phyloP scores from a whole-genome alignment of 208 protist genomes.

The Plasmodiophora brassicae region DNA sequence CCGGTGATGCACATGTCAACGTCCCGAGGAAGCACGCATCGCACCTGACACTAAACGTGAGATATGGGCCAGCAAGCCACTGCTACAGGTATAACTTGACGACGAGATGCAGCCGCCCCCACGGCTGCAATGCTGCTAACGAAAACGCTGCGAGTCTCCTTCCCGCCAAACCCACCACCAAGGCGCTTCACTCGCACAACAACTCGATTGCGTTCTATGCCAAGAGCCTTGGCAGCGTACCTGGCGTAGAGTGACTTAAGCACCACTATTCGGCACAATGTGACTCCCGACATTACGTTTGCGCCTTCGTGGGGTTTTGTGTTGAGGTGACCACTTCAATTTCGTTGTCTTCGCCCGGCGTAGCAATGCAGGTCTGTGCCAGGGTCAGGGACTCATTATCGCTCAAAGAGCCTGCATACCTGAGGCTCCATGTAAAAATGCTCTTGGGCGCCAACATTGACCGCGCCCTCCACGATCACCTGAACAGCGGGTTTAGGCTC shows the following conservation, averaged over 20 bases:
- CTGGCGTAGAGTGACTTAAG: neutral
- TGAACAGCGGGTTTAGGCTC: neutral
- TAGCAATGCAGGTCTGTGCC: constrained; percentile 50
- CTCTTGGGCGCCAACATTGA: constrained; percentile 72
- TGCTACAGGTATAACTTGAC: constrained; percentile 60
- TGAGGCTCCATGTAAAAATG: constrained; percentile 83
- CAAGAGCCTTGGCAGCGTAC: constrained; percentile 3
- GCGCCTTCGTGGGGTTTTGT: constrained; percentile 73
- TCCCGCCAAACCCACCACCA: constrained; percentile 85
- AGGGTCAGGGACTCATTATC: neutral
- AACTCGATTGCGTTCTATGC: constrained; percentile 47
- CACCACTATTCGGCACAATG: too few species aligned
- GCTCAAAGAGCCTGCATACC: neutral
- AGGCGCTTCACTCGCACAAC: constrained; percentile 57
- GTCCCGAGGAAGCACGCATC: constrained; percentile 59
- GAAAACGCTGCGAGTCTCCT: constrained; percentile 67
- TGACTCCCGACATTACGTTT: constrained; percentile 43
- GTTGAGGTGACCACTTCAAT: constrained; percentile 63
- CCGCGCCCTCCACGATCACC: constrained; percentile 58
- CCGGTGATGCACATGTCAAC: constrained; percentile 70
- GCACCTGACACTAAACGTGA: neutral
- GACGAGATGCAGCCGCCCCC: constrained; percentile 56
- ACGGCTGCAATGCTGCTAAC: constrained; percentile 61
- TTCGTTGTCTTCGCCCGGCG: constrained; percentile 65
- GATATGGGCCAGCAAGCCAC: neutral